A percentile compares a stretch with the other conserved stretches of the same genome.
Conservation (phyloP, 2,329 filamentous ascomycete genomes). For the Colletotrichum zoysiae region DNA sequence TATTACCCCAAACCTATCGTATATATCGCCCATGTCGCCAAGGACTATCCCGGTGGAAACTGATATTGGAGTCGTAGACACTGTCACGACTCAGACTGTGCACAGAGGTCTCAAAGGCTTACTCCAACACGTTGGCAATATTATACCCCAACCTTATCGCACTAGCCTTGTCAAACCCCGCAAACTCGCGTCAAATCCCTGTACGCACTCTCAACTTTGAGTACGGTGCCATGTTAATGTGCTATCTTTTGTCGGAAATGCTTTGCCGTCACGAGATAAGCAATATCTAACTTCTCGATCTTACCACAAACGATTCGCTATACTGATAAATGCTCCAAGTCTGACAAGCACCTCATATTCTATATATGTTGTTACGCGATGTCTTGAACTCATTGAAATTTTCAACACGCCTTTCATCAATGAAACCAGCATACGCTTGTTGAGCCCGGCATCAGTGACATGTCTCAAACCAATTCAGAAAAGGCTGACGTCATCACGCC, state of each 20-base stretch:
- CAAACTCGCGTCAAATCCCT: conserved; percentile 13
- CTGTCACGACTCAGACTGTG: conserved; percentile 10
- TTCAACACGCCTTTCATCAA: neutral
- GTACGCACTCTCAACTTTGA: conserved; percentile 25
- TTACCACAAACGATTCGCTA: too few species aligned
- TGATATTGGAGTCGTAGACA: conserved; percentile 12
- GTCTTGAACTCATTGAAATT: neutral
- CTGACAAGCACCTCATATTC: neutral
- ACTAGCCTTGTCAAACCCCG: conserved; percentile 11
- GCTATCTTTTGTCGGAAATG: conserved; percentile 32
- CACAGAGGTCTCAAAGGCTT: neutral
- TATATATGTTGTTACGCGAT: conserved; percentile 30
- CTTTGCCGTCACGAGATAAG: conserved; percentile 37
- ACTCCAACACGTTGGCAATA: conserved; percentile 24
- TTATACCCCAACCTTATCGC: conserved; percentile 39
- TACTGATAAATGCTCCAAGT: conserved; percentile 27
- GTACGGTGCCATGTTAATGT: conserved; percentile 23
- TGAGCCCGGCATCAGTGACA: conserved; percentile 2
- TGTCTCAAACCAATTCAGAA: conserved; percentile 40
- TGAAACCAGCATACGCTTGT: neutral
- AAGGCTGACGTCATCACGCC: conserved; percentile 44
- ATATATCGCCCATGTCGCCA: neutral
- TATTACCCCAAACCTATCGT: conserved; percentile 20
- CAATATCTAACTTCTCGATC: neutral
- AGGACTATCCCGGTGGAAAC: neutral